phyloP scores from a whole-genome alignment of 345 rosid genomes.

The Citrus sp. region DNA sequence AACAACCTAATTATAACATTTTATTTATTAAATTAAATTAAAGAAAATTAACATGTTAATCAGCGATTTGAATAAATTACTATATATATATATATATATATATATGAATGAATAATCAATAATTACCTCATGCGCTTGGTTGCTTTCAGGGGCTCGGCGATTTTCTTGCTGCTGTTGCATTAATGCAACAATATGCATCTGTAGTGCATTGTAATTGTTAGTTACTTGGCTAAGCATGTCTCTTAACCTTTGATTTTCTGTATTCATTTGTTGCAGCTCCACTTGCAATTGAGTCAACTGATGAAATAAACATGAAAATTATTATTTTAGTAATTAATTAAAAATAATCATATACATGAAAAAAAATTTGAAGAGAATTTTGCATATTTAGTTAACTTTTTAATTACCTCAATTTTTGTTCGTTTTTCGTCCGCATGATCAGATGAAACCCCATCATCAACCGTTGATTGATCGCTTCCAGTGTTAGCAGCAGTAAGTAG shows the following conservation, averaged over 20 bases:
- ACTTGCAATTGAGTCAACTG: conserved; percentile 58
- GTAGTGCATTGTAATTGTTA: conserved; percentile 60
- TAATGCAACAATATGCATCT: conserved; percentile 59
- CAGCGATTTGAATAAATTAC: too few species aligned
- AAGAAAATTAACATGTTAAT: too few species aligned
- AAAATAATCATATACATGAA: background rate
- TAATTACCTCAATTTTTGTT: conserved; percentile 54
- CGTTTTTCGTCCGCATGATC: conserved; percentile 46
- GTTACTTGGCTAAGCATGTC: conserved; percentile 77
- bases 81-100: too few species aligned
- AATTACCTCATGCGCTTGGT: conserved; percentile 38
- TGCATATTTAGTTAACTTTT: background rate
- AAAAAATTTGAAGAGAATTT: too few species aligned
- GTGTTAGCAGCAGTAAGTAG: conserved; percentile 66
- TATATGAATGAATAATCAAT: too few species aligned
- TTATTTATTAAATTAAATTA: too few species aligned
- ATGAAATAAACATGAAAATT: background rate
- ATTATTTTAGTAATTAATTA: background rate
- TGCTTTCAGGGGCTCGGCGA: conserved; percentile 23
- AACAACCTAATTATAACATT: conserved; percentile 26
- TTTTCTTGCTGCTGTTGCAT: conserved; percentile 53
- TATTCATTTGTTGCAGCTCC: conserved; percentile 63
- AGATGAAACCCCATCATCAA: conserved; percentile 72
- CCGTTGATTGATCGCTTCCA: conserved; percentile 77
- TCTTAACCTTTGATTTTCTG: conserved; percentile 67